A percentile compares a stretch with the other conserved stretches of the same genome.
phyloP scores from a whole-genome alignment of 345 rosid species.

The Eucalyptus rudis region DNA sequence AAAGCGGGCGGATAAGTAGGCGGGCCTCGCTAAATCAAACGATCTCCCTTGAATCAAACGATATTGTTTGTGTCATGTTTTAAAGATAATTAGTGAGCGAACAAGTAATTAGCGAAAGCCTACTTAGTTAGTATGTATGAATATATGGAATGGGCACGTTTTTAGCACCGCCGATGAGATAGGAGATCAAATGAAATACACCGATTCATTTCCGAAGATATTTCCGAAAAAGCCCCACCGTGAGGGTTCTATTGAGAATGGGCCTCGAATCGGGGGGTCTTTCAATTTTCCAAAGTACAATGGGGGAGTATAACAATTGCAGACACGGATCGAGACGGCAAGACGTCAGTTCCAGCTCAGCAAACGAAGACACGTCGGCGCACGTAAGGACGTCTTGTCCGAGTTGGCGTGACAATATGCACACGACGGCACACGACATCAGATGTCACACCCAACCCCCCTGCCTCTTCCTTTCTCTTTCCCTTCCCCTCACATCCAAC shows the following conservation, averaged over 20 bases:
- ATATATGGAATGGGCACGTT: background rate
- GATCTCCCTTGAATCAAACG: too few species aligned
- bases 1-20: background rate
- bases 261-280: too few species aligned
- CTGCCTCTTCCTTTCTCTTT: too few species aligned
- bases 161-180: background rate
- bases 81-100: background rate
- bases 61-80: background rate
- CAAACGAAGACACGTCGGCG: background rate
- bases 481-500: background rate
- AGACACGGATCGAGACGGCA: background rate
- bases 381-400: background rate
- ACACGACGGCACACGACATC: background rate
- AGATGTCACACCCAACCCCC: background rate
- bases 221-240: background rate
- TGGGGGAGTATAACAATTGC: too few species aligned
- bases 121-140: background rate
- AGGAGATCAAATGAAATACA: background rate
- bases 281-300: too few species aligned
- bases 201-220: background rate
- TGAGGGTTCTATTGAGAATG: too few species aligned
- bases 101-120: background rate
- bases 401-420: background rate
- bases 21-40: background rate
- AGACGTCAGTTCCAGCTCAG: background rate